Evolutionary conservation across 305 asterid species (phyloP).

Genomic region (Fraxinus baroniana): DNA sequence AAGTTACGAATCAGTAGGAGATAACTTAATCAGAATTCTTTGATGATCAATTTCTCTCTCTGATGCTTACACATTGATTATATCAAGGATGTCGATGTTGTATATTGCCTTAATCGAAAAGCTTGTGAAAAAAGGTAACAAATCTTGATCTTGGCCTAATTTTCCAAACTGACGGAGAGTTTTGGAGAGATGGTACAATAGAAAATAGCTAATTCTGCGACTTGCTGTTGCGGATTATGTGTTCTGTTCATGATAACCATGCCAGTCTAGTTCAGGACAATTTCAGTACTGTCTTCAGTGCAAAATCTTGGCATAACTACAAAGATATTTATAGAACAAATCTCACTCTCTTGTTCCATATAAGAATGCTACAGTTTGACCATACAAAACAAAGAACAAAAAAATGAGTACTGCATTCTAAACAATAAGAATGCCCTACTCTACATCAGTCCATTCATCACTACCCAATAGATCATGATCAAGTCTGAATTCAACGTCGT

Average conservation of each 20-base stretch:
- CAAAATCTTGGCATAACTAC: constrained; percentile 18
- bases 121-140: neutral
- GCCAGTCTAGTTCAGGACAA: neutral
- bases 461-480: neutral
- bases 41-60: neutral
- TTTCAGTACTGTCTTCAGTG: neutral
- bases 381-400: constrained; percentile 22
- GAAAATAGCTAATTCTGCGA: neutral
- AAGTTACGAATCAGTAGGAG: neutral
- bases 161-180: neutral
- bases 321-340: constrained; percentile 16
- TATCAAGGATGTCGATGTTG: neutral
- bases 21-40: neutral
- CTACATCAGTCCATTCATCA: constrained; percentile 6
- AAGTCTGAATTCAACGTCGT: neutral
- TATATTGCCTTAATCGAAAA: neutral
- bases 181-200: neutral
- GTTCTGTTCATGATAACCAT: neutral
- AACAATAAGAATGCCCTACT: constrained; percentile 30
- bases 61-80: neutral
- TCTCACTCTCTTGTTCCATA: constrained; percentile 20
- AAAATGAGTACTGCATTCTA: constrained; percentile 18
- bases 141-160: neutral
- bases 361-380: constrained; percentile 23
- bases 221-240: neutral